Conservation (phyloP, 2,329 filamentous ascomycete genomes). For the Canariomyces notabilis region DNA sequence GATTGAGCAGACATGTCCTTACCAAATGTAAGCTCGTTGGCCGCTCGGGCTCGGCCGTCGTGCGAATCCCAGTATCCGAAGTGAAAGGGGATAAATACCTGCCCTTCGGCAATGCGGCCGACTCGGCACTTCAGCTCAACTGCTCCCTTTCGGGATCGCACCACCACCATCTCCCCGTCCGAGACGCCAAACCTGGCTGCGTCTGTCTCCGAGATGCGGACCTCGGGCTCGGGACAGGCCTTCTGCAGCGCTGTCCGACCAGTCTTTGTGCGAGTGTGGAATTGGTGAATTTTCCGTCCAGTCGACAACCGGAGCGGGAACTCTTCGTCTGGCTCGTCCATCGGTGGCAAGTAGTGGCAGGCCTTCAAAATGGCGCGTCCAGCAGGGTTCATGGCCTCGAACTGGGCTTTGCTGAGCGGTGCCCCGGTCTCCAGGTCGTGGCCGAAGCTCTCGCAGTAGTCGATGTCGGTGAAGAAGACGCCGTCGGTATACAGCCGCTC, state of each 20-base stretch:
- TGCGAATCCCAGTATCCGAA: conserved; percentile 34
- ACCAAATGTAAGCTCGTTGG: conserved; percentile 35
- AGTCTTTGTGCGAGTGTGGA: conserved; percentile 36
- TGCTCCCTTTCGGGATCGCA: conserved; percentile 28
- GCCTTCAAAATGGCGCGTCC: conserved; percentile 34
- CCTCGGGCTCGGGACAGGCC: conserved; percentile 28
- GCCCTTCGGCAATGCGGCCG: conserved; percentile 28
- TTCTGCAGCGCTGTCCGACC: conserved; percentile 30
- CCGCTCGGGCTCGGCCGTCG: conserved; percentile 31
- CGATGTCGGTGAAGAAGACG: conserved; percentile 32
- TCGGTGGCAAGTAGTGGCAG: conserved; percentile 28
- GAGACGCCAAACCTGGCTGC: conserved; percentile 24
- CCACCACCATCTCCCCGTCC: conserved; percentile 31
- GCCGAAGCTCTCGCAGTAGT: conserved; percentile 34
- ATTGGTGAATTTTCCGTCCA: conserved; percentile 32
- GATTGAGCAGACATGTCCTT: conserved; percentile 6
- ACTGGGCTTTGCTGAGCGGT: conserved; percentile 29
- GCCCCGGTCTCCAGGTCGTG: conserved; percentile 35
- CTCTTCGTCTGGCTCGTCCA: conserved; percentile 30
- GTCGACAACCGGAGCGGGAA: conserved; percentile 32
- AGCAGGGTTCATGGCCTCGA: conserved; percentile 29
- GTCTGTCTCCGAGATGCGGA: conserved; percentile 29
- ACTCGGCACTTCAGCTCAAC: conserved; percentile 29
- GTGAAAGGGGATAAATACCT: conserved; percentile 37
- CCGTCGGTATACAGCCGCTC: conserved; percentile 32